phyloP scores from a whole-genome alignment of 352 stramenopile genomes.

The Pythium rhizo-oryzae region DNA sequence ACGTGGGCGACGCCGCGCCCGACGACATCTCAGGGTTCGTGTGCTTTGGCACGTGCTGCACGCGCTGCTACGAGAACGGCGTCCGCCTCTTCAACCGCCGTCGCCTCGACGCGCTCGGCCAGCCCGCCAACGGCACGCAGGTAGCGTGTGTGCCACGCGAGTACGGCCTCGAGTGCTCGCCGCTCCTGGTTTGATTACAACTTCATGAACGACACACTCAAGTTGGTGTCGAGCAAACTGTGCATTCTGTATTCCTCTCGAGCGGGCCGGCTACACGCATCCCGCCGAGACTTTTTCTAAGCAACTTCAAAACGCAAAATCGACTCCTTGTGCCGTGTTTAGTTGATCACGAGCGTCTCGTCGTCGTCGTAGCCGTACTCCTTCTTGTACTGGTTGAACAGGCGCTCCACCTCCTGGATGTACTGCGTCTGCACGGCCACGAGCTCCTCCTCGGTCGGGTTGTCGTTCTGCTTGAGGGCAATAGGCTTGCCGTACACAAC shows the following conservation, averaged over 20 bases:
- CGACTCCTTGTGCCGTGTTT: slow-evolving; percentile 18
- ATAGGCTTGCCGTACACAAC: slow-evolving; percentile 81
- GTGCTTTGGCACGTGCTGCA: background rate
- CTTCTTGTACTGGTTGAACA: slow-evolving; percentile 78
- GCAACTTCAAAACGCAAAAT: slow-evolving; percentile 1
- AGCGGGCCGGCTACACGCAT: too few relatives aligned
- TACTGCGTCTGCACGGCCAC: slow-evolving; percentile 55
- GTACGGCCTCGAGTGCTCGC: background rate
- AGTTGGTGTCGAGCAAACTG: background rate
- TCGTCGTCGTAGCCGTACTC: slow-evolving; percentile 73
- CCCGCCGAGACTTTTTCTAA: background rate
- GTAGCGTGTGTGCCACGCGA: background rate
- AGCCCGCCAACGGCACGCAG: background rate
- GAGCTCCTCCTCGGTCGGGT: slow-evolving; percentile 70
- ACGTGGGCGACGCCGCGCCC: background rate
- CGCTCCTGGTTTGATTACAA: too few relatives aligned
- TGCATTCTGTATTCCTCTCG: background rate
- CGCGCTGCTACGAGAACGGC: background rate
- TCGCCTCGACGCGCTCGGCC: background rate
- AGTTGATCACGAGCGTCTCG: slow-evolving; percentile 71
- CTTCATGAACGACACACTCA: too few relatives aligned
- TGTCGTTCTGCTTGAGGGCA: slow-evolving; percentile 44
- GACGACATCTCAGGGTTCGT: background rate
- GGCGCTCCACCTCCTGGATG: slow-evolving; percentile 56
- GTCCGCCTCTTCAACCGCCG: background rate